phyloP scores from a whole-genome alignment of 2,329 filamentous ascomycete genomes.

The Aureobasidium mangrovei region DNA sequence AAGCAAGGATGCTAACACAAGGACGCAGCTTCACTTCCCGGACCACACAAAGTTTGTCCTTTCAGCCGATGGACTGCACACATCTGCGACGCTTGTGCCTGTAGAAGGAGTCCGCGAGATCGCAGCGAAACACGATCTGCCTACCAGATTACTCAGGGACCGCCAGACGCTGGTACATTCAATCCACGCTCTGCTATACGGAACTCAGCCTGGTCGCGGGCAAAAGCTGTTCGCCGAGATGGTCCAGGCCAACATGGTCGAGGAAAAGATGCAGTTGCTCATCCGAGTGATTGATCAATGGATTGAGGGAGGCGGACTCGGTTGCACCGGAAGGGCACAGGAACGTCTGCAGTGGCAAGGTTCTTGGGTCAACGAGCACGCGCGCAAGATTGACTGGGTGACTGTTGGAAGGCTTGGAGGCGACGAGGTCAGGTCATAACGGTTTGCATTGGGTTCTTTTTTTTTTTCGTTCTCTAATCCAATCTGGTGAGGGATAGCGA shows the following conservation, averaged over 20 bases:
- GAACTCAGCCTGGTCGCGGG: slow-evolving; percentile 35
- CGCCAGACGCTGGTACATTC: slow-evolving; percentile 64
- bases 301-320: slow-evolving; percentile 60
- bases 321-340: slow-evolving; percentile 33
- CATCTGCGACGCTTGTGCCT: slow-evolving; percentile 69
- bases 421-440: slow-evolving; percentile 23
- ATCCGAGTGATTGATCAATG: slow-evolving; percentile 60
- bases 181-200: slow-evolving; percentile 63
- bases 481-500: background rate
- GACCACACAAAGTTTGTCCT: slow-evolving; percentile 81
- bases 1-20: background rate
- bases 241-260: slow-evolving; percentile 63
- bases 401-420: slow-evolving; percentile 42
- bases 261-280: slow-evolving; percentile 66
- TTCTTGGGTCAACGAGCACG: slow-evolving; percentile 34
- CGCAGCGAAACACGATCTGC: slow-evolving; percentile 48
- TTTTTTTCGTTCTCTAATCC: background rate
- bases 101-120: slow-evolving; percentile 61
- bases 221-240: slow-evolving; percentile 42
- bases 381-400: slow-evolving; percentile 37
- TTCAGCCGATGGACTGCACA: slow-evolving; percentile 63
- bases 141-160: slow-evolving; percentile 60
- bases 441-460: background rate
- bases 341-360: slow-evolving; percentile 36
- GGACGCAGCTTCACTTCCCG: slow-evolving; percentile 69